Percentiles rank a stretch among this genome's conserved stretches.
These are phyloP conservation scores for Rhododendron ferrugineum DNA, from an alignment of 148 eudicot genomes.

Conservation along the genomic window DNA sequence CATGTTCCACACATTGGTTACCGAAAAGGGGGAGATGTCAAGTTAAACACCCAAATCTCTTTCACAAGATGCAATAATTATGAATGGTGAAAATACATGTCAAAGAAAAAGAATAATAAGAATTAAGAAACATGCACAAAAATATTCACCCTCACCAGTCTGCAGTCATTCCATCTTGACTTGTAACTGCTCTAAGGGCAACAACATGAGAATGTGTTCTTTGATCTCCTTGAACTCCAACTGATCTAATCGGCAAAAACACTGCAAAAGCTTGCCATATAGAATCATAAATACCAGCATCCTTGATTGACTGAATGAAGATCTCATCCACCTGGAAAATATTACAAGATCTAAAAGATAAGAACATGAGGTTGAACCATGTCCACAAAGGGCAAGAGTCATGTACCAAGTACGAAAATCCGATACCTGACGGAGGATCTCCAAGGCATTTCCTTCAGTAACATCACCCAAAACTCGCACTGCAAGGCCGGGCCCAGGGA, in stretches of 20 bases:
- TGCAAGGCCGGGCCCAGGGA: conserved; percentile 98
- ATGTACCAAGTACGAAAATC: neutral
- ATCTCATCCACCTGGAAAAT: conserved; percentile 79
- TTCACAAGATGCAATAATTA: neutral
- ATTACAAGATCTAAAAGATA: neutral
- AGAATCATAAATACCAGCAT: conserved; percentile 79
- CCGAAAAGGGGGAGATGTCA: neutral
- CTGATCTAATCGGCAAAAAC: conserved; percentile 68
- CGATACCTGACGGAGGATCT: conserved; percentile 63
- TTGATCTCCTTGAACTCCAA: conserved; percentile 98
- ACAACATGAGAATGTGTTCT: conserved; percentile 86
- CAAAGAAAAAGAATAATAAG: too few relatives aligned
- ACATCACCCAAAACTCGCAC: conserved; percentile 94
- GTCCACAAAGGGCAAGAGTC: neutral
- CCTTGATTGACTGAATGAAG: conserved; percentile 83
- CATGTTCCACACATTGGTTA: neutral
- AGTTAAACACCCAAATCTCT: conserved; percentile 2
- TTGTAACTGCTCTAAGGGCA: conserved; percentile 90
- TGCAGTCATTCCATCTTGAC: conserved; percentile 99
- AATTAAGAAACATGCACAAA: neutral
- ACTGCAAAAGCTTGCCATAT: conserved; percentile 99
- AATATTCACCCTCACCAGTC: conserved; percentile 54
- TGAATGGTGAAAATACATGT: neutral
- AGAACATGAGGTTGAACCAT: neutral
- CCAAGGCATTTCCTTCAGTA: conserved; percentile 72